Evolutionary conservation across 208 protist genomes (phyloP).

Genomic region (Herpetomonas muscarum): DNA sequence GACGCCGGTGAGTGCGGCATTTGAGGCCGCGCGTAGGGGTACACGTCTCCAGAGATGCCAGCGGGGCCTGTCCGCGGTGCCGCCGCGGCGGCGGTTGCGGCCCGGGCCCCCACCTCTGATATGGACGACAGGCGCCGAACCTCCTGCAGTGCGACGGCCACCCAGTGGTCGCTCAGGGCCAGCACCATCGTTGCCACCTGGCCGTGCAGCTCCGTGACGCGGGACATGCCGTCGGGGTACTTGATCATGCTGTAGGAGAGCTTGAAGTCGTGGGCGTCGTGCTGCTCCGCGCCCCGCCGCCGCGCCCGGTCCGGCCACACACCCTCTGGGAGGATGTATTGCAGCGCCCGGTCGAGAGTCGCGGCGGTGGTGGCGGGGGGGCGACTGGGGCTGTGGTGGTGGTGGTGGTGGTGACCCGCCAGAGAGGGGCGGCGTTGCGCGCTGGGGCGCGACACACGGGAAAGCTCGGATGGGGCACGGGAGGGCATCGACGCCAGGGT

Average conservation of each 20-base stretch:
- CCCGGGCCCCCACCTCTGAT: constrained; percentile 14
- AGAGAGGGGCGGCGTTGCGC: too few relatives aligned
- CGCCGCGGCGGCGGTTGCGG: not conserved
- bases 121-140: constrained; percentile 24
- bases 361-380: too few relatives aligned
- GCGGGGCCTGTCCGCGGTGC: not conserved
- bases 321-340: not conserved
- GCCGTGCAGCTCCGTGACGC: constrained; percentile 48
- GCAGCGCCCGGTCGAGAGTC: too few relatives aligned
- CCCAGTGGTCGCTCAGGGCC: constrained; percentile 45
- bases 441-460: too few relatives aligned
- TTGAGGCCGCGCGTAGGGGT: too few relatives aligned
- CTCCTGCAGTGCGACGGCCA: constrained; percentile 47
- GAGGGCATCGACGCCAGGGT: too few relatives aligned
- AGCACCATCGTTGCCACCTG: constrained; percentile 52
- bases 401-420: too few relatives aligned
- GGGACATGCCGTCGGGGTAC: constrained; percentile 56
- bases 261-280: constrained; percentile 23
- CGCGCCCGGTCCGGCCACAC: not conserved
- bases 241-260: constrained; percentile 32
- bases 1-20: too few relatives aligned
- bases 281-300: not conserved
- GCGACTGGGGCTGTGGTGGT: too few relatives aligned
- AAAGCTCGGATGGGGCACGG: too few relatives aligned
- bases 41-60: too few relatives aligned